phyloP scores from a whole-genome alignment of 345 rosid genomes.

The Microthlaspi erraticum region DNA sequence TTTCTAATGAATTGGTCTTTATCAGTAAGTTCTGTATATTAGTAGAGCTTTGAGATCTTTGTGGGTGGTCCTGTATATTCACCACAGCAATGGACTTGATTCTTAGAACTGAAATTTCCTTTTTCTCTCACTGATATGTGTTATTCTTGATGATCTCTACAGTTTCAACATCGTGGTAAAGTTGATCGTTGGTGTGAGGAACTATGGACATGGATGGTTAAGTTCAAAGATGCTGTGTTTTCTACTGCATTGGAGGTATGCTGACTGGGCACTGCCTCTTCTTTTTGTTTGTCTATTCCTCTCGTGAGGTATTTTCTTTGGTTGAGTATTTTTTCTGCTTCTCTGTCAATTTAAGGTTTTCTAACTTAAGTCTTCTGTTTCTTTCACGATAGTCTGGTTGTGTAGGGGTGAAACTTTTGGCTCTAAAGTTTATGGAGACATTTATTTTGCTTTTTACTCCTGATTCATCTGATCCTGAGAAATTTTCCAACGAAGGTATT shows the following conservation, averaged over 20 bases:
- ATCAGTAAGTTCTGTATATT: not conserved
- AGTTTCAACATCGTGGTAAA: conserved; percentile 67
- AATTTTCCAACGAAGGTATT: conserved; percentile 66
- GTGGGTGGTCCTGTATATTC: conserved; percentile 20
- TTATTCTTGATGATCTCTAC: conserved; percentile 37
- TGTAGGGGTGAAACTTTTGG: conserved; percentile 71
- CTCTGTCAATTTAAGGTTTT: conserved; percentile 25
- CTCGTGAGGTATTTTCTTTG: conserved; percentile 12
- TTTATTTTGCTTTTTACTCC: conserved; percentile 76
- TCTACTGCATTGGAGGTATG: conserved; percentile 72
- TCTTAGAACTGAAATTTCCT: conserved; percentile 10
- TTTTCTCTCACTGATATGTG: conserved; percentile 15
- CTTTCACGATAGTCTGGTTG: conserved; percentile 70
- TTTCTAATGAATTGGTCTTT: not conserved
- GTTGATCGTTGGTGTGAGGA: conserved; percentile 80
- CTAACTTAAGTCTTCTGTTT: conserved; percentile 25
- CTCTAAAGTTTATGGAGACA: conserved; percentile 90
- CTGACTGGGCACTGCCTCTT: conserved; percentile 9
- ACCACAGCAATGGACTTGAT: conserved; percentile 5
- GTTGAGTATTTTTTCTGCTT: conserved; percentile 23
- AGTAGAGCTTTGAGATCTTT: conserved; percentile 15
- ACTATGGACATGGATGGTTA: conserved; percentile 82
- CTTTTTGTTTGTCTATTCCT: conserved; percentile 7
- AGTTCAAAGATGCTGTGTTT: conserved; percentile 76
- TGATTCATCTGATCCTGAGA: conserved; percentile 66